Evolutionary conservation across 164 flowering plant species (phyloP).

Genomic region (Aristolochia californica): DNA sequence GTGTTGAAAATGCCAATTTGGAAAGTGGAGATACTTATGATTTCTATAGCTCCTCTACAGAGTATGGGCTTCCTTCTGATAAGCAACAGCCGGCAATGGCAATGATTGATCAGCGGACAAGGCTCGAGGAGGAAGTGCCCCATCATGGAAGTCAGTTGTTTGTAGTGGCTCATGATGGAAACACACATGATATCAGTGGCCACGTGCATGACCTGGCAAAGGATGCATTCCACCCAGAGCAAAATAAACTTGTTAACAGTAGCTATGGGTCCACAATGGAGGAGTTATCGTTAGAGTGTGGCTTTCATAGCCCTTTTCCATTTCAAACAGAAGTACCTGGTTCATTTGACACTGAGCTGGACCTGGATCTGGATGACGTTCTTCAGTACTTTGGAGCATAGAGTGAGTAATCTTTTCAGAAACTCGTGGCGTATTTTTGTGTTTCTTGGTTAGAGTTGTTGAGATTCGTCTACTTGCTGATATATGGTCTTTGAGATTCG

Average conservation of each 20-base stretch:
- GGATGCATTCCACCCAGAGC: slow-evolving; percentile 30
- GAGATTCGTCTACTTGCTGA: no score
- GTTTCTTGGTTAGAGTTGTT: no score
- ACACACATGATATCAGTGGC: slow-evolving; percentile 19
- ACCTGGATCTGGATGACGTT: slow-evolving; percentile 26
- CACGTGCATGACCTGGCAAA: slow-evolving; percentile 25
- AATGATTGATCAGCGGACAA: slow-evolving; percentile 17
- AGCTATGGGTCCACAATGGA: slow-evolving; percentile 30
- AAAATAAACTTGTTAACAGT: slow-evolving; percentile 28
- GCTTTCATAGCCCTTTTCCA: slow-evolving; percentile 23
- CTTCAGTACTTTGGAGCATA: slow-evolving; percentile 53
- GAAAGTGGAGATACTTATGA: slow-evolving; percentile 19
- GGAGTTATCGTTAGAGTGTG: slow-evolving; percentile 28
- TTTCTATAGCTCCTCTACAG: slow-evolving; percentile 21
- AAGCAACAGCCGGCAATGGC: slow-evolving; percentile 20
- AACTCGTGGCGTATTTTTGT: background rate
- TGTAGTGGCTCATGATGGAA: slow-evolving; percentile 15
- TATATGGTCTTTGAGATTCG: no score
- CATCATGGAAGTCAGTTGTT: slow-evolving; percentile 4
- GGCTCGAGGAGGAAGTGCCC: slow-evolving; percentile 17
- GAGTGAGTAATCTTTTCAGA: slow-evolving; percentile 7
- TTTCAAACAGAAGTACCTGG: slow-evolving; percentile 18
- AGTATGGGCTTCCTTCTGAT: slow-evolving; percentile 18
- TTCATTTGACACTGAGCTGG: slow-evolving; percentile 25
- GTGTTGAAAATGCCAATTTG: slow-evolving; percentile 22